Evolutionary conservation across 1,139 yeast genomes (phyloP).

Genomic region (Eremothecium cymbalariae): DNA sequence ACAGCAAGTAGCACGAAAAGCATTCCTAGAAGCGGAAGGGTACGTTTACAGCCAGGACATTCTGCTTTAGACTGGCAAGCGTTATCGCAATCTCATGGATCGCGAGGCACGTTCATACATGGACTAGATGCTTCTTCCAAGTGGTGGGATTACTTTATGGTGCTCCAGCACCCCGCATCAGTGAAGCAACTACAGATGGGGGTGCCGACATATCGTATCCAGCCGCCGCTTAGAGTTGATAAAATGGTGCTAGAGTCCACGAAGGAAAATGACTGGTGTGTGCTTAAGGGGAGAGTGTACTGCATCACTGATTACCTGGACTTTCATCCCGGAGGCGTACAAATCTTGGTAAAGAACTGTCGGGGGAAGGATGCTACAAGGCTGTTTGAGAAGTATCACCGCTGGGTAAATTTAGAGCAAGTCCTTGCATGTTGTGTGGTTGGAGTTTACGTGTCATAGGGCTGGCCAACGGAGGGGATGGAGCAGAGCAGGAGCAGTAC

Average conservation of each 20-base stretch:
- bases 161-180: constrained; percentile 14
- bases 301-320: constrained; percentile 73
- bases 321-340: constrained; percentile 91
- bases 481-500: not conserved
- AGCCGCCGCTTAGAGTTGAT: constrained; percentile 45
- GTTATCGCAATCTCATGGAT: constrained; percentile 15
- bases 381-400: constrained; percentile 72
- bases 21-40: constrained; percentile 18
- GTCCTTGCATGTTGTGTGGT: constrained; percentile 71
- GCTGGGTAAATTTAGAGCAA: constrained; percentile 84
- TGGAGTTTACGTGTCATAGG: constrained; percentile 37
- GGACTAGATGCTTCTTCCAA: constrained; percentile 13
- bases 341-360: constrained; percentile 57
- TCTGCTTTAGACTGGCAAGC: constrained; percentile 32
- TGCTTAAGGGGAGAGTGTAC: constrained; percentile 71
- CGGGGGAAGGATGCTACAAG: constrained; percentile 82
- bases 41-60: constrained; percentile 29
- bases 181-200: constrained; percentile 15
- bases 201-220: constrained; percentile 22
- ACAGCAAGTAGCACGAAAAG: not conserved
- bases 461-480: not conserved
- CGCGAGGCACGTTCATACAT: constrained; percentile 18
- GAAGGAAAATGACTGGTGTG: constrained; percentile 79
- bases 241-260: constrained; percentile 57
- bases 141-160: constrained; percentile 6